Base-by-base conservation (phyloP, 2,329 filamentous ascomycete species). In the Remersonia thermophila region DNA sequence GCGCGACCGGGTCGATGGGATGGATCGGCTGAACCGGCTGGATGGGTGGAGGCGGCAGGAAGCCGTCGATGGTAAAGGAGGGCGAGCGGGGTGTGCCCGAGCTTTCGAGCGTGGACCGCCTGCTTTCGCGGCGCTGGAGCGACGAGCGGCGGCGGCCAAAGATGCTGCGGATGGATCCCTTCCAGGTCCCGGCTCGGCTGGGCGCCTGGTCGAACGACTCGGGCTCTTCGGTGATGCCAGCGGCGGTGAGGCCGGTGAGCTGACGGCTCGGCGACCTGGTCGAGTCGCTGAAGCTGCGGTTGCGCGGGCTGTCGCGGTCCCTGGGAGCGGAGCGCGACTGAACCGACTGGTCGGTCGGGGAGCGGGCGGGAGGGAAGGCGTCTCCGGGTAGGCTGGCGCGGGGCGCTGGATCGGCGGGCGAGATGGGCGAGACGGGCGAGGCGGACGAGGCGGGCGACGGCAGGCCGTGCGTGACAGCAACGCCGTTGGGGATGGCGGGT, bases 201-300 rank as follows among this genome's bases (percentile, higher is more conserved):
- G 45, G 38, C 7, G 37, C 27, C 10, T 25, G 34, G 15, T 46
- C 43, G 32, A 50, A 41, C n/a, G 41, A 38, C 33, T 51, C 46
- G 18, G 50, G 50, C 35, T 52, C 50, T 33, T 48, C 47, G 9
- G 45, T 49, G 18, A 51, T 49, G 36, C 47, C 47, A 18, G 25
- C 31, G 12, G 41, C 36, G 9, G 43, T 41, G 35, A 48, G 38
- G 15, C 27, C 37, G 9, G 47, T 46, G 29, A 45, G 39, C 36
- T 46, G 35, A 17, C 46, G 47, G 30, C 42, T 49, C 9, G 47
- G 46, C 6, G 46, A 29, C 15, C 36, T 43, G 32, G 42, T 44
- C 31, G 48, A 49, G 38, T 51, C 48, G 33, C 36, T 40, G 25
- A 42, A 12, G 36, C 46, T 51, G 25, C 45, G 25, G 3, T 50